Percentiles rank a stretch among this genome's conserved stretches.
Conservation (phyloP, 108 stramenopile genomes). For the Nannochloropsis oceanica region DNA sequence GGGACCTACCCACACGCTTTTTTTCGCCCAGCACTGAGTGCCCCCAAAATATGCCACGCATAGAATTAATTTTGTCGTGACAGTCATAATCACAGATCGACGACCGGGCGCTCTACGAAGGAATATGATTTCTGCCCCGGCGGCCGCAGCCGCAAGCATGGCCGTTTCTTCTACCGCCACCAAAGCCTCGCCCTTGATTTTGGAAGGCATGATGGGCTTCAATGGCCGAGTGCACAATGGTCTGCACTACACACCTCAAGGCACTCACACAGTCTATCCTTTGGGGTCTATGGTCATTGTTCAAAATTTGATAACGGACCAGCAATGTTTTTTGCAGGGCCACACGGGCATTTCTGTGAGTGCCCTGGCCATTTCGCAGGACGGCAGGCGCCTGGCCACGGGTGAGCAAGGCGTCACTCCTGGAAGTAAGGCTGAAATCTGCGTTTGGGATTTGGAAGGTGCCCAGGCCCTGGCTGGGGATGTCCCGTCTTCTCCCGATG, state of each 20-base stretch:
- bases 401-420: constrained; percentile 45
- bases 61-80: too few species aligned
- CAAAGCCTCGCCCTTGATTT: neutral
- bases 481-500: constrained; percentile 27
- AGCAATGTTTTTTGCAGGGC: constrained; percentile 54
- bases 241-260: constrained; percentile 58
- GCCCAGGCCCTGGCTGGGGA: constrained; percentile 38
- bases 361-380: constrained; percentile 50
- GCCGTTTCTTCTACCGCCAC: neutral
- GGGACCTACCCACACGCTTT: too few species aligned
- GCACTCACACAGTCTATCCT: constrained; percentile 46
- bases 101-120: too few species aligned
- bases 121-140: too few species aligned
- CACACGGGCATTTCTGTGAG: constrained; percentile 49
- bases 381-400: constrained; percentile 50
- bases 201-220: neutral
- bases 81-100: too few species aligned
- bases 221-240: constrained; percentile 39
- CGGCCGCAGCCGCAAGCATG: too few species aligned
- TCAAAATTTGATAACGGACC: constrained; percentile 15
- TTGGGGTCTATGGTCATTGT: constrained; percentile 40
- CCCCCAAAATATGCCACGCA: too few species aligned
- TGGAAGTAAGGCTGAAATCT: constrained; percentile 46
- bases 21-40: too few species aligned
- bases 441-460: constrained; percentile 54